A percentile compares a stretch with the other conserved stretches of the same genome.
Conservation (phyloP, 345 rosid genomes). For the Aegle marmelos region DNA sequence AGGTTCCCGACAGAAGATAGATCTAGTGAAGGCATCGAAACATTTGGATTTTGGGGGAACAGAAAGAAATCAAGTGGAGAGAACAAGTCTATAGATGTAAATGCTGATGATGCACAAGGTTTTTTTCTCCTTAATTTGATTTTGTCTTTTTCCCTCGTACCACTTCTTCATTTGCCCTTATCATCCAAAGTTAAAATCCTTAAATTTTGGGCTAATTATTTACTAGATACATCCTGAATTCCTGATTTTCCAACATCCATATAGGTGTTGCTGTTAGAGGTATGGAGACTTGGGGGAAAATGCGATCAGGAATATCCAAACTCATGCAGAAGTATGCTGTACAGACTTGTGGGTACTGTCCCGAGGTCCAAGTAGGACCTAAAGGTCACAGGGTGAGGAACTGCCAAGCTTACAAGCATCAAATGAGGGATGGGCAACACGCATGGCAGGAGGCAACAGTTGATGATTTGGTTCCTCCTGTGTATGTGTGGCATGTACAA, state of each 20-base stretch:
- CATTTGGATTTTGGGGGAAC: constrained; percentile 49
- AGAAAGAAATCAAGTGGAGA: constrained; percentile 18
- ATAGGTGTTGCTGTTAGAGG: constrained; percentile 32
- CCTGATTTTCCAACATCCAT: neutral
- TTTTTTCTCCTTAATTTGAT: neutral
- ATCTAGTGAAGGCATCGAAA: constrained; percentile 32
- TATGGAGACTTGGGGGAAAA: constrained; percentile 39
- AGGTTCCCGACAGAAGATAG: constrained; percentile 46
- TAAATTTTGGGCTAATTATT: constrained; percentile 1
- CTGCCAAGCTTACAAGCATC: constrained; percentile 52
- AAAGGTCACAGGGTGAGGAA: constrained; percentile 52
- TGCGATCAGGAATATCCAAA: constrained; percentile 38
- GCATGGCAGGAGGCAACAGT: constrained; percentile 56
- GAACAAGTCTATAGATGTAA: constrained; percentile 4
- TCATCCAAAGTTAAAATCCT: neutral
- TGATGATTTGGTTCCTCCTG: constrained; percentile 45
- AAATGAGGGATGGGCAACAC: constrained; percentile 62
- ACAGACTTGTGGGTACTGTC: constrained; percentile 52
- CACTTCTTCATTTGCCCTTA: neutral
- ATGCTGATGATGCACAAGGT: constrained; percentile 30
- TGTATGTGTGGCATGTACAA: constrained; percentile 47
- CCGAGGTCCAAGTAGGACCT: constrained; percentile 49
- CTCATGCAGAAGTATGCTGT: constrained; percentile 43
- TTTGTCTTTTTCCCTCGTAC: neutral
- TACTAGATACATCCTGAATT: neutral